Conservation (phyloP, 176 grass and related monocot species). For the Metroxylon sagu region DNA sequence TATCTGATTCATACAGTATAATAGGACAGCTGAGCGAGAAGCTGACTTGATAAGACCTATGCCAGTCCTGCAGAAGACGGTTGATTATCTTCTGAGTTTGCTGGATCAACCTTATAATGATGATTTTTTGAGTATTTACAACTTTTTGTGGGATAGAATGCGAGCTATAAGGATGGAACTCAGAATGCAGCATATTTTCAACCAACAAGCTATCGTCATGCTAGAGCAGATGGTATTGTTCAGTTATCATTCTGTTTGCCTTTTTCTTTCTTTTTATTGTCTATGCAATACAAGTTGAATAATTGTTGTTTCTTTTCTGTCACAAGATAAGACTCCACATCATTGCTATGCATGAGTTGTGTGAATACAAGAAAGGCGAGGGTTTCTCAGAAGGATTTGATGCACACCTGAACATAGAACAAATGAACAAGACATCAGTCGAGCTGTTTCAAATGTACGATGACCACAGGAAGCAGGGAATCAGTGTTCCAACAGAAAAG, state of each 20-base stretch:
- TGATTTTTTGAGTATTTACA: slow-evolving; percentile 79
- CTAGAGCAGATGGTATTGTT: slow-evolving; percentile 87
- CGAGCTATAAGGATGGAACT: slow-evolving; percentile 97
- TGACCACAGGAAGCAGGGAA: slow-evolving; percentile 81
- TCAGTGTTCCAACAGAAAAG: slow-evolving; percentile 58
- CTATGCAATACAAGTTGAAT: no score
- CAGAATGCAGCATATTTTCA: slow-evolving; percentile 96
- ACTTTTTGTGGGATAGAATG: slow-evolving; percentile 99
- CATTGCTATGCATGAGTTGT: slow-evolving; percentile 88
- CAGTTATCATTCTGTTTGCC: slow-evolving; percentile 1
- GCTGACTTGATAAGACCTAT: slow-evolving; percentile 86
- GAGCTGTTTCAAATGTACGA: slow-evolving; percentile 98
- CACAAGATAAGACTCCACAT: slow-evolving; percentile 90
- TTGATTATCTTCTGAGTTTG: slow-evolving; percentile 85
- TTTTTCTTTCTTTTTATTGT: not conserved
- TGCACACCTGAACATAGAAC: slow-evolving; percentile 96
- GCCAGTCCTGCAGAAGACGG: slow-evolving; percentile 74
- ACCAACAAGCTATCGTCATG: slow-evolving; percentile 61
- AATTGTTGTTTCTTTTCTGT: slow-evolving; percentile 14
- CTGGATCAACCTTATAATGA: slow-evolving; percentile 68
- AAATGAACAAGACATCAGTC: slow-evolving; percentile 98
- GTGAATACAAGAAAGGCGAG: slow-evolving; percentile 88
- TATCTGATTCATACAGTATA: slow-evolving; percentile 68
- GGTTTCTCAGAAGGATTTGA: slow-evolving; percentile 97
- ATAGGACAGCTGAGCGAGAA: slow-evolving; percentile 86